Evolutionary conservation across 2,329 filamentous ascomycete species (phyloP), one percentile per base, ranked within the genome.

Genomic region (Phaeoacremonium minimum): DNA sequence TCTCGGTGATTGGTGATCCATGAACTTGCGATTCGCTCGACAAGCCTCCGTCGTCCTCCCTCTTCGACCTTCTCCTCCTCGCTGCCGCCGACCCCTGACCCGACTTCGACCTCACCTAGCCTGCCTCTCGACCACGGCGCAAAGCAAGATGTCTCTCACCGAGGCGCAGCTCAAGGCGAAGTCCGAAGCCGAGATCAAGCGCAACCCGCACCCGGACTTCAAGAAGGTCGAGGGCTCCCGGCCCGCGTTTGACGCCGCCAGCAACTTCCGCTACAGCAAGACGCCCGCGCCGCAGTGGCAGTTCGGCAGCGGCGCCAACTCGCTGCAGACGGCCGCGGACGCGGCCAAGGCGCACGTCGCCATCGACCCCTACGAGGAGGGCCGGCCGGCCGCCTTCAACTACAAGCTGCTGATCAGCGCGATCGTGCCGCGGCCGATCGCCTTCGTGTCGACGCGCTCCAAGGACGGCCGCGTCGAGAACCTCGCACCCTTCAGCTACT

Each of bases 381-480:
- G 81, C 19, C 76, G 90, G 1, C 73, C 80, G 0, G 63, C 77
- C 0, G 64, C 69, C 2, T 80, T 76, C 64, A 96, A 96, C 72
- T 96, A 97, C 75, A 95, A 95, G 64, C 76, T 96, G 12, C 70
- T 96, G 43, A 95, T 96, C 60, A 86, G 80, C 14, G 80, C 79
- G 45, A 78, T 96, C 47, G 75, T 89, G 13, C 91, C 91, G 1
- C 78, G 91, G 11, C 91, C 91, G 11, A 83, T 96, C 53, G 78
- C 75, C 35, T 76, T 83, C 56, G 54, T 82, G 19, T 77, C 71
- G 41, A 77, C 78, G 8, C 56, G 61, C 36, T 67, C 68, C 15
- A 49, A 60, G 4, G 83, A 89, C 51, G 87, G 85, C 15, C 60
- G 52, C 20, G 69, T 45, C 46, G 78, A 77, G 13, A 97, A 95